Conservation (phyloP, 73 alveolate species). For the Halteria grandinella region DNA sequence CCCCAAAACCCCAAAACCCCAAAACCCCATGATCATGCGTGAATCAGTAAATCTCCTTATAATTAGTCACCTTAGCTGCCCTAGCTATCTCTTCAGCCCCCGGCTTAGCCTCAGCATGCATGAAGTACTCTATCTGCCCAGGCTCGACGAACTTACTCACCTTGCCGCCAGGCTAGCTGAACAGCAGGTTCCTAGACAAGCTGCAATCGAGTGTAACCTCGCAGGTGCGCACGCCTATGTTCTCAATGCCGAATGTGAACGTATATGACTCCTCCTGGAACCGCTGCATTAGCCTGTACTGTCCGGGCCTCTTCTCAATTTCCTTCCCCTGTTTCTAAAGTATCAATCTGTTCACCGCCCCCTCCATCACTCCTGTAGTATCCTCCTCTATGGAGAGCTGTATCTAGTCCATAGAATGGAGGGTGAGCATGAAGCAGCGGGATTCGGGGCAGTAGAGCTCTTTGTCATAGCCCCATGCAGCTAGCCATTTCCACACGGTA, state of each 20-base stretch:
- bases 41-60: constrained; percentile 28
- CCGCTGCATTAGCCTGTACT: constrained; percentile 23
- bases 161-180: constrained; percentile 35
- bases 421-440: constrained; percentile 74
- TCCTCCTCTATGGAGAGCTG: constrained; percentile 63
- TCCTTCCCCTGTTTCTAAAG: constrained; percentile 19
- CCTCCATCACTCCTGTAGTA: neutral
- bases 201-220: constrained; percentile 30
- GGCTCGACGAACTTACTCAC: constrained; percentile 37
- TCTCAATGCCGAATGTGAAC: constrained; percentile 51
- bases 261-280: constrained; percentile 38
- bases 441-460: constrained; percentile 72
- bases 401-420: constrained; percentile 70
- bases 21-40: neutral
- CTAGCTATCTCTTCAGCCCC: constrained; percentile 56
- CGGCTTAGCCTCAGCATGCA: constrained; percentile 61
- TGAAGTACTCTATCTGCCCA: constrained; percentile 21
- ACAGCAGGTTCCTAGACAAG: constrained; percentile 25
- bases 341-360: constrained; percentile 31
- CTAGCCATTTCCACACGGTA: constrained; percentile 59
- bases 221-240: neutral
- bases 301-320: constrained; percentile 32
- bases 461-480: constrained; percentile 78
- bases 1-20: constrained; percentile 6
- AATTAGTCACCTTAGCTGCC: constrained; percentile 5